Percentiles rank a stretch among this genome's conserved stretches.
phyloP scores from a whole-genome alignment of 2,329 filamentous ascomycete species.

The Monilinia laxa region DNA sequence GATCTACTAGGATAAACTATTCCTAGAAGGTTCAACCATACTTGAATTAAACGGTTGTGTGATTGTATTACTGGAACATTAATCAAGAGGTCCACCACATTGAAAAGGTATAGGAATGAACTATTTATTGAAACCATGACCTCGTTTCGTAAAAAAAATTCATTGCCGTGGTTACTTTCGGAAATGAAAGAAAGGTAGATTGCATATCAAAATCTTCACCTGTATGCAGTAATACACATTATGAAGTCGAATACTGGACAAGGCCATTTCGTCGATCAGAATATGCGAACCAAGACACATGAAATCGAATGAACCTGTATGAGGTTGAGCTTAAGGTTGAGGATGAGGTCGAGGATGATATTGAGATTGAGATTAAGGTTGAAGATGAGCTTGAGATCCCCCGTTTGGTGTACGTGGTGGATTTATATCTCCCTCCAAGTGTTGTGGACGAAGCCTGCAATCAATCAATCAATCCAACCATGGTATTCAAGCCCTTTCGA shows the following conservation, averaged over 20 bases:
- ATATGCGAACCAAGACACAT: conserved; percentile 1
- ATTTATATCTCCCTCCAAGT: neutral
- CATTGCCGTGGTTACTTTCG: neutral
- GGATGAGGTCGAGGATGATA: too few species aligned
- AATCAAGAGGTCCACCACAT: conserved; percentile 12
- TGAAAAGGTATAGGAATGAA: neutral
- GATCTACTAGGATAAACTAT: neutral
- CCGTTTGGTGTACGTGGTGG: neutral
- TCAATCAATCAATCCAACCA: neutral
- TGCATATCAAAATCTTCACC: neutral
- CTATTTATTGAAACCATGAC: conserved; percentile 19
- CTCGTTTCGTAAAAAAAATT: neutral
- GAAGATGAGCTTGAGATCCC: neutral
- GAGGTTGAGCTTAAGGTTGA: neutral
- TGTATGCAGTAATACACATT: neutral
- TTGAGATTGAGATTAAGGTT: too few species aligned
- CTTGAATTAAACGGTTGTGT: neutral
- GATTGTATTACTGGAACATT: conserved; percentile 10
- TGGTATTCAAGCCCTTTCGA: too few species aligned
- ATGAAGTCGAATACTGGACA: neutral
- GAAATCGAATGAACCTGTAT: neutral
- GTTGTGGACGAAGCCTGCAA: neutral
- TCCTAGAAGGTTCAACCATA: conserved; percentile 3
- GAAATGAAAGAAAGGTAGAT: conserved; percentile 1
- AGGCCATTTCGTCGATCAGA: neutral